Percentiles rank a stretch among this genome's conserved stretches.
phyloP scores from a whole-genome alignment of 768 basidiomycete species.

The Lanmaoa rubissima region DNA sequence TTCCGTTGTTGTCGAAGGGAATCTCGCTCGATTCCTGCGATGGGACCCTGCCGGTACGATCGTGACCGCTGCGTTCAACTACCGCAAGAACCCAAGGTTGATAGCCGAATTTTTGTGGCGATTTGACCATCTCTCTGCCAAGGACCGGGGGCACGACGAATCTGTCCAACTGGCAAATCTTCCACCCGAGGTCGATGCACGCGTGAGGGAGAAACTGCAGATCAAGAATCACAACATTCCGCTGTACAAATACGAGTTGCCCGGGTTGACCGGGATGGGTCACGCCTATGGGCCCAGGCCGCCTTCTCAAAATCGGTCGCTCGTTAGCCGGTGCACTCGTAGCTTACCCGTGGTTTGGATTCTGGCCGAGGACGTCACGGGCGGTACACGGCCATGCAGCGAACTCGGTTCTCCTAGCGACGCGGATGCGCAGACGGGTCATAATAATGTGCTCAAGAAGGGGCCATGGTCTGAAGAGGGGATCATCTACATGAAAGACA shows the following conservation, averaged over 20 bases:
- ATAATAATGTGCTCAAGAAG: not conserved
- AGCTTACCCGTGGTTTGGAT: not conserved
- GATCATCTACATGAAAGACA: slow-evolving; percentile 7
- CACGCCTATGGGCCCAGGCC: not conserved
- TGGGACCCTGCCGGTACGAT: slow-evolving; percentile 31
- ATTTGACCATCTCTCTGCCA: not conserved
- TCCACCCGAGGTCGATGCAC: not conserved
- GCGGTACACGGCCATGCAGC: not conserved
- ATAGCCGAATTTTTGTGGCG: not conserved
- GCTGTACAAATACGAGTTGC: not conserved
- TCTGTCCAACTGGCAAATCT: not conserved
- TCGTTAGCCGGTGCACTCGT: slow-evolving; percentile 1
- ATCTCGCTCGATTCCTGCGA: slow-evolving; percentile 30
- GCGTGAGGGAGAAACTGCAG: not conserved
- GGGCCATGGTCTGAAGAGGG: not conserved
- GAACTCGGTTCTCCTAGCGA: not conserved
- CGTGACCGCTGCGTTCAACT: not conserved
- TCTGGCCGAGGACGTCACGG: not conserved
- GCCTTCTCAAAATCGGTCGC: not conserved
- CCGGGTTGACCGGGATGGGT: not conserved
- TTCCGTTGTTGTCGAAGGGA: slow-evolving; percentile 26
- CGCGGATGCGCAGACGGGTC: not conserved
- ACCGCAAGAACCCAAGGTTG: not conserved
- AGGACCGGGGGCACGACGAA: not conserved
- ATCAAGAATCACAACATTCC: not conserved